Percentiles rank a stretch among this genome's conserved stretches.
Conservation (phyloP, 176 grass and related monocot genomes). For the Musa troglodytarum region DNA sequence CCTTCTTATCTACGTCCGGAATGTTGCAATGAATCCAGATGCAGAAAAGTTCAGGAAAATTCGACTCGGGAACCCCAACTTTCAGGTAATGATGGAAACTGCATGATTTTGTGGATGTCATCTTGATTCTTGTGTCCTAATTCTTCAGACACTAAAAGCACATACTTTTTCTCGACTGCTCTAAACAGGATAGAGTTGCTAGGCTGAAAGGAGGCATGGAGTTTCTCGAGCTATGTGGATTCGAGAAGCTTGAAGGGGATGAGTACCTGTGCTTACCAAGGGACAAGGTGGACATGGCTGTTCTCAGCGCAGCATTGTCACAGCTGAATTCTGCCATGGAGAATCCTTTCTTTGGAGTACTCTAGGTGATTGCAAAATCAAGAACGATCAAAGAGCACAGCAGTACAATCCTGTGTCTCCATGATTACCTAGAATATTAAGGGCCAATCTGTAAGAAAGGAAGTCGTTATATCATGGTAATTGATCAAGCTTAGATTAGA, state of each 20-base stretch:
- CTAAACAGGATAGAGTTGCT: conserved; percentile 57
- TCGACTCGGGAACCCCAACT: conserved; percentile 63
- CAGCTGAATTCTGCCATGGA: conserved; percentile 51
- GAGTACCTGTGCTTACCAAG: conserved; percentile 48
- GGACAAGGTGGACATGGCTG: conserved; percentile 36
- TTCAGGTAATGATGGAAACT: conserved; percentile 41
- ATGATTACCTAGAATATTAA: too few species aligned
- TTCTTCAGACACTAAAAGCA: not conserved
- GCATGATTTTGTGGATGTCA: not conserved
- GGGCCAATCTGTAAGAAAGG: too few species aligned
- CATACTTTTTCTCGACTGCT: not conserved
- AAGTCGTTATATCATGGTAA: too few species aligned
- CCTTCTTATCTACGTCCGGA: conserved; percentile 73
- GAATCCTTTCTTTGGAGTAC: conserved; percentile 69
- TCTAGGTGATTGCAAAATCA: conserved; percentile 13
- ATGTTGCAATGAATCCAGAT: conserved; percentile 63
- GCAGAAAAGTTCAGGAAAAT: conserved; percentile 99
- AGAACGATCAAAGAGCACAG: too few species aligned
- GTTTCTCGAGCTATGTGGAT: conserved; percentile 86
- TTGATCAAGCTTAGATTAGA: too few species aligned
- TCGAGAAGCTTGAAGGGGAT: conserved; percentile 33
- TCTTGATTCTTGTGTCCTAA: not conserved
- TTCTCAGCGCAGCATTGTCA: conserved; percentile 31
- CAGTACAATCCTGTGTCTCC: too few species aligned
- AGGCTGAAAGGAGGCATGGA: conserved; percentile 44